Conservation (phyloP, 768 basidiomycete genomes). For the Hypholoma sublateritium region DNA sequence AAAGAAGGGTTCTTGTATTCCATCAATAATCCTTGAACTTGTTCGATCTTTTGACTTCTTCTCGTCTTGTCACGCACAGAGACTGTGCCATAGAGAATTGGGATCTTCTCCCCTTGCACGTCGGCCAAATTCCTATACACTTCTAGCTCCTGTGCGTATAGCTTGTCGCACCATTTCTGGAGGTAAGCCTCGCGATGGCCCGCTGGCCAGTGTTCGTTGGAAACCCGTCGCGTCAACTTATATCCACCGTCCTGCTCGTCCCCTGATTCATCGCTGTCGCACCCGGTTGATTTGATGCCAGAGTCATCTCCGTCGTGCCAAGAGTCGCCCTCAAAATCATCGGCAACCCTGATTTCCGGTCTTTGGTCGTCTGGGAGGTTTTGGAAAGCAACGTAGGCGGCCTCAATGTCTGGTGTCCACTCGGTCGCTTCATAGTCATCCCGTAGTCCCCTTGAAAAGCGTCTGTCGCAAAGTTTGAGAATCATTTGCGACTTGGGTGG, state of each 20-base stretch:
- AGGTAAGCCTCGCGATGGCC: conserved; percentile 18
- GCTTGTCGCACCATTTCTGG: conserved; percentile 9
- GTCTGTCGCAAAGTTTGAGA: conserved; percentile 16
- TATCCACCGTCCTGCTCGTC: conserved; percentile 7
- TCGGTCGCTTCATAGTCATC: conserved; percentile 9
- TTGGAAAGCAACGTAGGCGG: conserved; percentile 5
- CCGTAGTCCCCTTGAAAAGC: conserved; percentile 12
- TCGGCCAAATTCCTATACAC: conserved; percentile 8
- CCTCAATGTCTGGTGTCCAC: conserved; percentile 14
- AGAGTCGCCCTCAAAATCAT: not conserved
- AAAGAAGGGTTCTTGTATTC: conserved; percentile 15
- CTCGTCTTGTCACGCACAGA: not conserved
- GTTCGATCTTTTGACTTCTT: not conserved
- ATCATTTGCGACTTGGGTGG: not conserved
- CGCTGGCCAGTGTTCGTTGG: conserved; percentile 7
- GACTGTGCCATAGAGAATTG: conserved; percentile 13
- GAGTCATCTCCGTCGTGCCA: not conserved
- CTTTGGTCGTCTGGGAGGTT: conserved; percentile 6
- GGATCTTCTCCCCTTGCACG: conserved; percentile 12
- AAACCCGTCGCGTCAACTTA: conserved; percentile 3
- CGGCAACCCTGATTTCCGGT: conserved; percentile 6
- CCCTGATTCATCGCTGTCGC: not conserved
- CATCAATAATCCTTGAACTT: conserved; percentile 10
- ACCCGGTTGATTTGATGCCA: not conserved
- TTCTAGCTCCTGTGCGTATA: conserved; percentile 11